Conservation (phyloP, 805 yeast species). For the Starmerella tilneyi region DNA sequence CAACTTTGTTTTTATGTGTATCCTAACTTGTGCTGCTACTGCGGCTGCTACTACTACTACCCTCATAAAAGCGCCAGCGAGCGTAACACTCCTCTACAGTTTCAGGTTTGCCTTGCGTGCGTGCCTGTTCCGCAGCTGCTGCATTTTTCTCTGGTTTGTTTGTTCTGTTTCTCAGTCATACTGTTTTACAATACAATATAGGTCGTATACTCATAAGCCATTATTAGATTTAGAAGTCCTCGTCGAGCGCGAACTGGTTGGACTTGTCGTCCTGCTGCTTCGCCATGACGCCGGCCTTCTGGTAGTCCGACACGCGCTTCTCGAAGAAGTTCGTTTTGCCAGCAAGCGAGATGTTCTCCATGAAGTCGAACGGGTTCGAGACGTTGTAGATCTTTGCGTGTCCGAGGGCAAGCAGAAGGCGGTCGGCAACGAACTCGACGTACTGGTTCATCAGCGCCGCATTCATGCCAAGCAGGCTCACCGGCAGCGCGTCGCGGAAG, state of each 20-base stretch:
- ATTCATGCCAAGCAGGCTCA: conserved; percentile 90
- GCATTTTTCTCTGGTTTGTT: too few relatives aligned
- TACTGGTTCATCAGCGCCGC: conserved; percentile 89
- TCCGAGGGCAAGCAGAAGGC: conserved; percentile 83
- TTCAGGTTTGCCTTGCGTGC: too few relatives aligned
- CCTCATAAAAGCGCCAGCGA: too few relatives aligned
- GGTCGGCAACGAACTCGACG: conserved; percentile 95
- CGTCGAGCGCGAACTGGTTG: conserved; percentile 68
- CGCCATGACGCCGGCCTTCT: conserved; percentile 98
- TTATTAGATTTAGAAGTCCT: conserved; percentile 60
- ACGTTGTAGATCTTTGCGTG: conserved; percentile 79
- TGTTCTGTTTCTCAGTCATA: neutral
- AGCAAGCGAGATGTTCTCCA: conserved; percentile 97
- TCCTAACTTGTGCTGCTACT: too few relatives aligned
- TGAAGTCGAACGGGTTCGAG: conserved; percentile 91
- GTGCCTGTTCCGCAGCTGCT: too few relatives aligned
- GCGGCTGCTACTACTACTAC: too few relatives aligned
- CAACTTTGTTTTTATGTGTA: too few relatives aligned
- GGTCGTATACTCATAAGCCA: conserved; percentile 6
- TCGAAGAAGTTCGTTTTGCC: conserved; percentile 99
- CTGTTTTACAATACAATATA: conserved; percentile 1
- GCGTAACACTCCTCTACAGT: too few relatives aligned
- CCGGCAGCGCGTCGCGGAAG: conserved; percentile 92
- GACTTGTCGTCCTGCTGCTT: conserved; percentile 40
- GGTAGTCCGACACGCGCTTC: conserved; percentile 97